phyloP scores from a whole-genome alignment of 345 rosid genomes.

The Pelargonium nanum region DNA sequence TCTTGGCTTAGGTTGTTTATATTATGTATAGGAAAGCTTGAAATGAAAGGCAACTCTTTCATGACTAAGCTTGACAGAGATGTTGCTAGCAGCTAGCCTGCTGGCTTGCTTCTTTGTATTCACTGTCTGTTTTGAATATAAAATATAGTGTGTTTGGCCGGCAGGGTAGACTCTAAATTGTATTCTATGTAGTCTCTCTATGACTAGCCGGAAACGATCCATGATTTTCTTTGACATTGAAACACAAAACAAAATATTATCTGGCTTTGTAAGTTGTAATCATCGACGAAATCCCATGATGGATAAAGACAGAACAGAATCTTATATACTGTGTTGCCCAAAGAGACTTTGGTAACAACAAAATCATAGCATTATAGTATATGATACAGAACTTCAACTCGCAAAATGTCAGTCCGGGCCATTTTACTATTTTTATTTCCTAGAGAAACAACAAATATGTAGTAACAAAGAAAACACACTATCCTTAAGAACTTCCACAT shows the following conservation, averaged over 20 bases:
- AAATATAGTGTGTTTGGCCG: not conserved
- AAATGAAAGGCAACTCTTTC: not conserved
- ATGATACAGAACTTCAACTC: too few relatives aligned
- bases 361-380: too few relatives aligned
- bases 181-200: too few relatives aligned
- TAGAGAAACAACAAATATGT: not conserved
- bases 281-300: conserved; percentile 9
- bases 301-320: not conserved
- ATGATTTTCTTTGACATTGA: too few relatives aligned
- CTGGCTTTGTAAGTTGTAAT: conserved; percentile 13
- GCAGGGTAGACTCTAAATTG: not conserved
- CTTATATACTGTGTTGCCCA: not conserved
- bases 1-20: not conserved
- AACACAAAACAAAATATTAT: not conserved
- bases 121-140: not conserved
- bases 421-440: too few relatives aligned
- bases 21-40: not conserved
- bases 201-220: too few relatives aligned
- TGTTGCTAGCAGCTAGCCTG: not conserved
- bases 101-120: not conserved
- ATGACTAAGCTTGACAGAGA: not conserved
- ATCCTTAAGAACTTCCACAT: not conserved
- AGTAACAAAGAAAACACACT: conserved; percentile 5
- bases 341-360: not conserved
- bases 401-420: too few relatives aligned